Conservation (phyloP, 371 early-diverging fungal species). For the Mucor saturninus region DNA sequence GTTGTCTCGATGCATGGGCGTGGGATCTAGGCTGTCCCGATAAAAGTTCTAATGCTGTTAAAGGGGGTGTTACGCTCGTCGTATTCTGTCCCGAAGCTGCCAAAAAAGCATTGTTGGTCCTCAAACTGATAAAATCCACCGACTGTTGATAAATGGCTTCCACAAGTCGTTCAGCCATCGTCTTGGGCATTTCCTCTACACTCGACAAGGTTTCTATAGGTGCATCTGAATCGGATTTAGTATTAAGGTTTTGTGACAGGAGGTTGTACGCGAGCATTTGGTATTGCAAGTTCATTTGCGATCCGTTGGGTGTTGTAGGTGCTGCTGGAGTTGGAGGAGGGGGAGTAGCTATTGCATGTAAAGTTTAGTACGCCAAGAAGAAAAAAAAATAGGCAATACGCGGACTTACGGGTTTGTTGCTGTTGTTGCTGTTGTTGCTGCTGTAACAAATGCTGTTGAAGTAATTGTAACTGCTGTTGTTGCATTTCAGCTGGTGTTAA, state of each 20-base stretch:
- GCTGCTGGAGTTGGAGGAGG: constrained; percentile 1
- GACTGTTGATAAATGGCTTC: constrained; percentile 48
- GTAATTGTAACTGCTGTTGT: constrained; percentile 59
- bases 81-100: neutral
- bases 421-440: constrained; percentile 20
- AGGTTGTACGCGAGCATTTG: constrained; percentile 26
- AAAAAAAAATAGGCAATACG: no score
- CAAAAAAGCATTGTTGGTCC: neutral
- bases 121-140: constrained; percentile 31
- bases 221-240: neutral
- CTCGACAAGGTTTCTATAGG: neutral
- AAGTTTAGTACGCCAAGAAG: no score
- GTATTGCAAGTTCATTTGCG: constrained; percentile 25
- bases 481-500: constrained; percentile 39
- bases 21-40: constrained; percentile 50
- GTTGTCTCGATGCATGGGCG: constrained; percentile 69
- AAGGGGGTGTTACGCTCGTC: neutral
- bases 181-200: constrained; percentile 30
- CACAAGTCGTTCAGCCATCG: constrained; percentile 44
- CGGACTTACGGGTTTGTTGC: neutral
- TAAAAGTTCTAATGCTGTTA: constrained; percentile 33
- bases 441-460: constrained; percentile 36
- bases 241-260: neutral
- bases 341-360: constrained; percentile 9
- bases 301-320: constrained; percentile 12